Conservation (phyloP, 108 stramenopile genomes). For the Nitzschia sp. region DNA sequence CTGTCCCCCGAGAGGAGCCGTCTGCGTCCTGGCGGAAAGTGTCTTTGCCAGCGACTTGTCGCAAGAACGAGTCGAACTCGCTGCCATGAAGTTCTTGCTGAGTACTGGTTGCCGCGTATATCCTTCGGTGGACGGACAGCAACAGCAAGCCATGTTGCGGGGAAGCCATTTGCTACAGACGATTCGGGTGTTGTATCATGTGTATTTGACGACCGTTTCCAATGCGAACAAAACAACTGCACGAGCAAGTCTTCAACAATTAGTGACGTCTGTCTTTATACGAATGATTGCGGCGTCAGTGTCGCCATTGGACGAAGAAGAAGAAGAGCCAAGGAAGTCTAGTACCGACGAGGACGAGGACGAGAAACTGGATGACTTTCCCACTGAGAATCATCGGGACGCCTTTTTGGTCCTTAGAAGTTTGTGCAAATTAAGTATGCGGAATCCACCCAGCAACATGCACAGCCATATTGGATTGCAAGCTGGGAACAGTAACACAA, state of each 20-base stretch:
- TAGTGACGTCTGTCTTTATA: conserved; percentile 87
- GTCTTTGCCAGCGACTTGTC: conserved; percentile 67
- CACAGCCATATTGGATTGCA: conserved; percentile 38
- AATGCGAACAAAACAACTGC: conserved; percentile 94
- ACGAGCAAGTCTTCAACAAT: conserved; percentile 92
- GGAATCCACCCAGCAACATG: conserved; percentile 42
- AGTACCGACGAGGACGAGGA: conserved; percentile 8
- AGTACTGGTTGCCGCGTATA: conserved; percentile 63
- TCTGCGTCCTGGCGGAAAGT: conserved; percentile 63
- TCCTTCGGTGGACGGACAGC: not conserved
- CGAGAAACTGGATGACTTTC: conserved; percentile 41
- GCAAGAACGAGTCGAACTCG: conserved; percentile 56
- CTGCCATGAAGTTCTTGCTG: conserved; percentile 79
- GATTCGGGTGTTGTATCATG: conserved; percentile 91
- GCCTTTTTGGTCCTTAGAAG: conserved; percentile 94
- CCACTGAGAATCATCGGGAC: conserved; percentile 90
- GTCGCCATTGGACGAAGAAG: conserved; percentile 6
- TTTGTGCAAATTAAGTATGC: conserved; percentile 94
- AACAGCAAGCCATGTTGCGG: conserved; percentile 60
- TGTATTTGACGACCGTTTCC: conserved; percentile 85
- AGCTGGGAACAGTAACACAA: conserved; percentile 33
- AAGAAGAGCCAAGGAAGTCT: not conserved
- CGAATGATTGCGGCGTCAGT: conserved; percentile 60
- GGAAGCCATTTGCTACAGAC: conserved; percentile 88
- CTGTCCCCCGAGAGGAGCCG: conserved; percentile 32